Evolutionary conservation across 1,139 yeast genomes (phyloP).

Genomic region (Yamadazyma blattariae): DNA sequence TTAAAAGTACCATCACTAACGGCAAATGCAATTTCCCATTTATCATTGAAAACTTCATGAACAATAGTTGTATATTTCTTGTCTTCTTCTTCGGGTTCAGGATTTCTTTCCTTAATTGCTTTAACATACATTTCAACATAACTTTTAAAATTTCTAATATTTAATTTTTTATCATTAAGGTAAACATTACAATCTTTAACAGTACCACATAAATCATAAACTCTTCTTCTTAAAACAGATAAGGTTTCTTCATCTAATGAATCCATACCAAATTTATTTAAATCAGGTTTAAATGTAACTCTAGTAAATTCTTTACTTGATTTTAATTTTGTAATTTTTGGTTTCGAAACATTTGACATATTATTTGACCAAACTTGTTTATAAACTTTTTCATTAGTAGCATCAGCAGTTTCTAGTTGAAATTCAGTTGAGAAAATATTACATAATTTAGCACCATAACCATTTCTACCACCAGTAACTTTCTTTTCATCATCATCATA

Average conservation of each 20-base stretch:
- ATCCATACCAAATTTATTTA: conserved; percentile 80
- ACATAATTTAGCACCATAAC: conserved; percentile 93
- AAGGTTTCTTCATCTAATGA: conserved; percentile 76
- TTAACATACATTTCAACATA: conserved; percentile 90
- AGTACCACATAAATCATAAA: conserved; percentile 93
- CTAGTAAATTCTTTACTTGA: conserved; percentile 78
- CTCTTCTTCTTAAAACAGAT: conserved; percentile 88
- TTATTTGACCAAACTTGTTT: conserved; percentile 84
- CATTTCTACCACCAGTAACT: conserved; percentile 98
- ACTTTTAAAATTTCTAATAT: conserved; percentile 71
- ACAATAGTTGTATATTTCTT: conserved; percentile 56
- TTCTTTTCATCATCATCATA: conserved; percentile 94
- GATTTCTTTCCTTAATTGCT: conserved; percentile 47
- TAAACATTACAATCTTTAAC: conserved; percentile 81
- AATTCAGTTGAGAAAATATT: conserved; percentile 90
- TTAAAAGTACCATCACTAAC: conserved; percentile 86
- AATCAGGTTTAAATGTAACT: conserved; percentile 86
- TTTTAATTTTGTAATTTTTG: conserved; percentile 62
- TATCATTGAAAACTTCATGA: conserved; percentile 64
- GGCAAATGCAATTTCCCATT: conserved; percentile 97
- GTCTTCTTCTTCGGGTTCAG: conserved; percentile 26
- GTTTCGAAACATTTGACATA: conserved; percentile 77
- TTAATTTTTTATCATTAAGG: conserved; percentile 71
- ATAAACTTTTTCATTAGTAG: conserved; percentile 58
- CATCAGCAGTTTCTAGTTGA: conserved; percentile 86